Conservation (phyloP, 164 flowering plant species). For the Nymphaea colorata region DNA sequence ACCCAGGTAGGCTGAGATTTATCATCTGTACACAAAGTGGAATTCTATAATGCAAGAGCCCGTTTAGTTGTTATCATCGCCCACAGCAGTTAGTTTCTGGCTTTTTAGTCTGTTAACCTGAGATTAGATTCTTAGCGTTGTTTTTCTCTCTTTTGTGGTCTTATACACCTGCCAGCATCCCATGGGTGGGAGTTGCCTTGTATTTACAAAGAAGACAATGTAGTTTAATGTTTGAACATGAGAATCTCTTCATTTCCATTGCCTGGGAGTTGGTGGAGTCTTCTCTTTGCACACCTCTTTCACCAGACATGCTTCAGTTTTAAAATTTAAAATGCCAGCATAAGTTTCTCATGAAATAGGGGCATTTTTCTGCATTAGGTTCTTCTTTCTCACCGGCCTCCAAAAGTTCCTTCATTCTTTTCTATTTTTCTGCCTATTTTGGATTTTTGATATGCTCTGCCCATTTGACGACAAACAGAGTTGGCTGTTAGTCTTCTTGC, state of each 20-base stretch:
- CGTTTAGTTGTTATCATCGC: background rate
- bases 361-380: no score
- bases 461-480: background rate
- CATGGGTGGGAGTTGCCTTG: background rate
- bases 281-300: no score
- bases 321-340: no score
- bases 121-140: background rate
- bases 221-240: no score
- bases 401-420: background rate
- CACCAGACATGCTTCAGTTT: no score
- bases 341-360: no score
- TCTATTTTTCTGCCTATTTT: no score
- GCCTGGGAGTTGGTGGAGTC: background rate
- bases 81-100: background rate
- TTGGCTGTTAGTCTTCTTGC: background rate
- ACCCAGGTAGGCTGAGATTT: background rate
- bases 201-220: background rate
- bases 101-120: background rate
- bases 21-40: background rate
- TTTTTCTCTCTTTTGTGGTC: background rate
- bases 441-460: background rate
- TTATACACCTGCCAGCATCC: background rate
- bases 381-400: background rate
- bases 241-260: background rate
- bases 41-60: background rate